A percentile compares a stretch with the other conserved stretches of the same genome.
Evolutionary conservation across 257 asterid species (phyloP).

Genomic region (Solanum pennellii): DNA sequence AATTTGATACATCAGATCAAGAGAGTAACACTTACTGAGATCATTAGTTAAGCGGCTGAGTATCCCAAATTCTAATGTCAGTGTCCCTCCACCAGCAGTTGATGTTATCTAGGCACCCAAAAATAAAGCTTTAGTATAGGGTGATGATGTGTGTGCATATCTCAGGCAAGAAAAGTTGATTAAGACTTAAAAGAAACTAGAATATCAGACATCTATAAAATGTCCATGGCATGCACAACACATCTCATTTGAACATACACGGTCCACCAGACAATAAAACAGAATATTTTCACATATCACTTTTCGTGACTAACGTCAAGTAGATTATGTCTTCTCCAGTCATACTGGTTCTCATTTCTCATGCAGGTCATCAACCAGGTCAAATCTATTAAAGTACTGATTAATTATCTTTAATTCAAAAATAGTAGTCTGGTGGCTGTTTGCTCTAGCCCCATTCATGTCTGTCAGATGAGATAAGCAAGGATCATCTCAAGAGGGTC

Average conservation of each 20-base stretch:
- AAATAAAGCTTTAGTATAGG: slow-evolving; percentile 1
- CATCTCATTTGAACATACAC: not conserved
- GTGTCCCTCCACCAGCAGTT: slow-evolving; percentile 99
- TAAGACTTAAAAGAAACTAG: not conserved
- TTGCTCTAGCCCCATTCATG: not conserved
- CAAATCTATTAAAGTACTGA: not conserved
- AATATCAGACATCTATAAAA: not conserved
- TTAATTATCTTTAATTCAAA: not conserved
- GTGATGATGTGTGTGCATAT: not conserved
- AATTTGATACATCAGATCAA: not conserved
- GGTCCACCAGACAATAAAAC: not conserved
- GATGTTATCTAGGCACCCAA: slow-evolving; percentile 68
- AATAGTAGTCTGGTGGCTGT: not conserved
- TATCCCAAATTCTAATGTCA: slow-evolving; percentile 90
- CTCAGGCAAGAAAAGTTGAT: not conserved
- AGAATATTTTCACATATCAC: not conserved
- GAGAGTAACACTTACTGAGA: slow-evolving; percentile 41
- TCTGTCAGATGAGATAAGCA: not conserved
- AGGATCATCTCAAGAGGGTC: not conserved
- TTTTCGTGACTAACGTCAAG: not conserved
- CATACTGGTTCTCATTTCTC: not conserved
- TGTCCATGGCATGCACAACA: not conserved
- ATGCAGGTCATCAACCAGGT: not conserved
- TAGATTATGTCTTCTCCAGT: not conserved
- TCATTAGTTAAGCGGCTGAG: slow-evolving; percentile 94